Evolutionary conservation across 140 eudicot genomes (phyloP).

Genomic region (Flaveria floridana): DNA sequence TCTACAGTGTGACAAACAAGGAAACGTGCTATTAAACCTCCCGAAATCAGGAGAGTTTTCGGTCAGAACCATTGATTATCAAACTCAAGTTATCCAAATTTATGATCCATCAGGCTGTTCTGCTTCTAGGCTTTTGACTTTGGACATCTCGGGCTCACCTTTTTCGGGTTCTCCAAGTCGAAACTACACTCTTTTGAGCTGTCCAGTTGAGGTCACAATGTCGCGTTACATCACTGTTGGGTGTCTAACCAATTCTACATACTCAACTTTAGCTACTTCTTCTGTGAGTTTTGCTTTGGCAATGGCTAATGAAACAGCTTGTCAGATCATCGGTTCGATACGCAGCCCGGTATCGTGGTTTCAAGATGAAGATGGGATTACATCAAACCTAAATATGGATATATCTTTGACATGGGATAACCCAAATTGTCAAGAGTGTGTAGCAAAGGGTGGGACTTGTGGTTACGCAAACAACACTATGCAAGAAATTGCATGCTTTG

Average conservation of each 20-base stretch:
- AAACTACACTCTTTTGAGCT: conserved; percentile 64
- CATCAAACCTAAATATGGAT: conserved; percentile 45
- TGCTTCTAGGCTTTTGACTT: conserved; percentile 39
- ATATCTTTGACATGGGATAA: conserved; percentile 57
- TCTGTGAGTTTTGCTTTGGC: conserved; percentile 36
- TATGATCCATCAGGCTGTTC: conserved; percentile 63
- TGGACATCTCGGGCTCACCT: conserved; percentile 67
- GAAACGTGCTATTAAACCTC: conserved; percentile 39
- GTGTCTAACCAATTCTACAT: conserved; percentile 74
- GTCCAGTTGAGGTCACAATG: conserved; percentile 45
- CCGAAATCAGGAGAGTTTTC: conserved; percentile 55
- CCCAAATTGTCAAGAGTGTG: conserved; percentile 66
- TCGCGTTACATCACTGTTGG: conserved; percentile 40
- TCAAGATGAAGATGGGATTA: conserved; percentile 36
- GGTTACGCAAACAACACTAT: conserved; percentile 43
- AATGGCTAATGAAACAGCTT: conserved; percentile 39
- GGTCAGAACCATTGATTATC: conserved; percentile 56
- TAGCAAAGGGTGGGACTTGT: conserved; percentile 53
- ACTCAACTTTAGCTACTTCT: conserved; percentile 51
- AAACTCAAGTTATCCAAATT: conserved; percentile 49
- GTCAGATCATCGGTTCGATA: conserved; percentile 34
- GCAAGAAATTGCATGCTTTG: conserved; percentile 42
- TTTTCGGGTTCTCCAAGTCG: conserved; percentile 33
- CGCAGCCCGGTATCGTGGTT: conserved; percentile 44
- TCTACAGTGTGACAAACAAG: conserved; percentile 46